A percentile compares a stretch with the other conserved stretches of the same genome.
These are phyloP conservation scores for Persicaria tinctoria DNA, from an alignment of 148 eudicot genomes.

Conservation along the genomic window DNA sequence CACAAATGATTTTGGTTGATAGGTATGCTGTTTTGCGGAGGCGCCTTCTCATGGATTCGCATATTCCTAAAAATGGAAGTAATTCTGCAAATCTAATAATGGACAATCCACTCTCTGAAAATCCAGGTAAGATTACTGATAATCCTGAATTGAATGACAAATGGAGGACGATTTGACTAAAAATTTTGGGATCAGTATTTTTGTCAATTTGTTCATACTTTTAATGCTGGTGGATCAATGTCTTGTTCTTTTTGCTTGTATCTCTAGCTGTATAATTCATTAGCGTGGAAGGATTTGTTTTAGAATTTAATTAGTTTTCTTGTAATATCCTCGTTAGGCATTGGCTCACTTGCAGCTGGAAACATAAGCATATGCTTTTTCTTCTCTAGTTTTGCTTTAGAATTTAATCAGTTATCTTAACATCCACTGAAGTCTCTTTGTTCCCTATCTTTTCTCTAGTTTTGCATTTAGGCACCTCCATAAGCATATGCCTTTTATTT, in stretches of 20 bases:
- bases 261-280: neutral
- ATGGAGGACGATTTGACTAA: neutral
- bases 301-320: neutral
- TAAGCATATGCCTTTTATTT: neutral
- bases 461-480: neutral
- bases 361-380: neutral
- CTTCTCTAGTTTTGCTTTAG: too few relatives aligned
- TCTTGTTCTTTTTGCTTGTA: neutral
- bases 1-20: conserved; percentile 15
- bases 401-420: neutral
- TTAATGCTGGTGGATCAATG: neutral
- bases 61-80: conserved; percentile 48
- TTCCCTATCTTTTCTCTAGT: neutral
- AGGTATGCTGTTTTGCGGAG: conserved; percentile 85
- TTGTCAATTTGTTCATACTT: too few relatives aligned
- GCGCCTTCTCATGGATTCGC: conserved; percentile 70
- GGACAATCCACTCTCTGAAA: conserved; percentile 91
- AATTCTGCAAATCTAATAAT: conserved; percentile 53
- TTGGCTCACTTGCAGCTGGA: neutral
- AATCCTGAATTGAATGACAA: neutral
- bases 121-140: conserved; percentile 50
- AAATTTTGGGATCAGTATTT: neutral
- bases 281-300: neutral
- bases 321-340: neutral
- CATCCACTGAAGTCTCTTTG: neutral